Percentiles rank a stretch among this genome's conserved stretches.
phyloP scores from a whole-genome alignment of 1,284 basidiomycete genomes.

The Ceratobasidium sp. region DNA sequence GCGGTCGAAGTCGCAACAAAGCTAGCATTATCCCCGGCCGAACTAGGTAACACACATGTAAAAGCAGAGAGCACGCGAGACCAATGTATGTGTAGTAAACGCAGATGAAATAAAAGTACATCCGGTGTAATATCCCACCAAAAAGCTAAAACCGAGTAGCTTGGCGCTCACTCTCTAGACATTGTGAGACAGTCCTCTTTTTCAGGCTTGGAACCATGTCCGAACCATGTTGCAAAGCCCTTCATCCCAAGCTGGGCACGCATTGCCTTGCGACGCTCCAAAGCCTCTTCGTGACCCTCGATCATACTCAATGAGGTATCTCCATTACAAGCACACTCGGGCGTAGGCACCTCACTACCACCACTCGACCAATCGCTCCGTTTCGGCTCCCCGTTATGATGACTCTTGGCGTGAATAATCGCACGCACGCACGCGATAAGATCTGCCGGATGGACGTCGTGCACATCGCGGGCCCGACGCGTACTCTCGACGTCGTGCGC shows the following conservation, averaged over 20 bases:
- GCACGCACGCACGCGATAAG: slow-evolving; percentile 39
- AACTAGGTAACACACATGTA: neutral
- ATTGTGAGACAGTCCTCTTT: slow-evolving; percentile 9
- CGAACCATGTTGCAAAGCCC: slow-evolving; percentile 41
- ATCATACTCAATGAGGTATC: slow-evolving; percentile 21
- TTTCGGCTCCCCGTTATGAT: neutral
- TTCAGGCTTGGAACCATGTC: slow-evolving; percentile 32
- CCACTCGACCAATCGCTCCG: slow-evolving; percentile 2
- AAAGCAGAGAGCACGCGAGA: neutral
- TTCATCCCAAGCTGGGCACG: slow-evolving; percentile 38
- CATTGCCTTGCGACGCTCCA: slow-evolving; percentile 40
- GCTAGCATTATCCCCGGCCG: neutral
- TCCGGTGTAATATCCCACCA: neutral
- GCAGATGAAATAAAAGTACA: neutral
- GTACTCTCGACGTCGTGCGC: slow-evolving; percentile 46
- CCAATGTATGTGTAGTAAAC: neutral
- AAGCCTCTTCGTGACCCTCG: slow-evolving; percentile 36
- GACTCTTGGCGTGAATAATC: slow-evolving; percentile 22
- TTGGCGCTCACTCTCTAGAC: neutral
- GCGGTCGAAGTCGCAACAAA: neutral
- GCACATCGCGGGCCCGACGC: slow-evolving; percentile 40
- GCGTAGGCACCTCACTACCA: neutral
- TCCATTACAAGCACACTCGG: neutral
- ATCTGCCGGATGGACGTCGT: slow-evolving; percentile 33
- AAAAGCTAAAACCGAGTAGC: neutral